Evolutionary conservation across 805 yeast genomes (phyloP).

Genomic region (Saccharomycopsis malanga): DNA sequence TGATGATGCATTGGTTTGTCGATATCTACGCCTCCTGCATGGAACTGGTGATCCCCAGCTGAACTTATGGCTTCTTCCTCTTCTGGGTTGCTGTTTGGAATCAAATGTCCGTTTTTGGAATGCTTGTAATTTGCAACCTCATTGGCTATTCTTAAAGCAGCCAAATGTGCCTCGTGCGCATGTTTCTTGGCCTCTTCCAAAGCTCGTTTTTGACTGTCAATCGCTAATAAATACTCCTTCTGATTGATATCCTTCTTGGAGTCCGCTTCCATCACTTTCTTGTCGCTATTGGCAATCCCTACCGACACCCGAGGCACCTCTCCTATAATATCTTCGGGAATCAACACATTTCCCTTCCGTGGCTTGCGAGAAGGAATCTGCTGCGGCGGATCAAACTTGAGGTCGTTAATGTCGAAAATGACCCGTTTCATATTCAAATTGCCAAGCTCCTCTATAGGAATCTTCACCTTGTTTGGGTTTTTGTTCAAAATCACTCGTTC

Average conservation of each 20-base stretch:
- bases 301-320: slow-evolving; percentile 57
- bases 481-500: slow-evolving; percentile 38
- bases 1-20: slow-evolving; percentile 67
- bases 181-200: slow-evolving; percentile 59
- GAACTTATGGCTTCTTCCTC: slow-evolving; percentile 14
- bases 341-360: slow-evolving; percentile 64
- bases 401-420: slow-evolving; percentile 67
- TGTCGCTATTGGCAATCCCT: slow-evolving; percentile 53
- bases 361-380: slow-evolving; percentile 88
- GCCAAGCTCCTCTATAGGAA: slow-evolving; percentile 29
- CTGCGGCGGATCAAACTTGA: slow-evolving; percentile 82
- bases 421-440: slow-evolving; percentile 50
- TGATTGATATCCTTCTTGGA: slow-evolving; percentile 33
- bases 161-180: slow-evolving; percentile 67
- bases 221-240: slow-evolving; percentile 46
- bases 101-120: slow-evolving; percentile 23
- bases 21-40: slow-evolving; percentile 39
- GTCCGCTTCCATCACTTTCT: slow-evolving; percentile 30
- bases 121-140: slow-evolving; percentile 49
- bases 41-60: slow-evolving; percentile 3
- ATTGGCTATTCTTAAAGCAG: slow-evolving; percentile 62
- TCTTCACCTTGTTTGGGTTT: slow-evolving; percentile 35
- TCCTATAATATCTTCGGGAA: slow-evolving; percentile 56
- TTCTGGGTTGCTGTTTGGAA: slow-evolving; percentile 21
- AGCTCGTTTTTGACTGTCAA: slow-evolving; percentile 51